A percentile compares a stretch with the other conserved stretches of the same genome.
Evolutionary conservation across 257 asterid species (phyloP).

Genomic region (Ajuga chamaepitys): DNA sequence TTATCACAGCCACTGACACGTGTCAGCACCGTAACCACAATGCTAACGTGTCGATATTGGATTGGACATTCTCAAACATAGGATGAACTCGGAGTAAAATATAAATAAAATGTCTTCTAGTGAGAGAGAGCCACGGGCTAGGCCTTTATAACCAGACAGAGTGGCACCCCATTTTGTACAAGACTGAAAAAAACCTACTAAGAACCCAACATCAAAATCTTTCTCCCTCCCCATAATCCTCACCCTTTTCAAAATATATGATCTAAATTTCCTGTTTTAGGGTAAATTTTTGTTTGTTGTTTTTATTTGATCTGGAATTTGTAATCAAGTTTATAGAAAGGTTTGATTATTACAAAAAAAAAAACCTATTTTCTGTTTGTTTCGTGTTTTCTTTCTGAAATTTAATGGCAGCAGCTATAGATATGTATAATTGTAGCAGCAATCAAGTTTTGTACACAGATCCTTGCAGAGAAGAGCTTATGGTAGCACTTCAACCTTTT

Average conservation of each 20-base stretch:
- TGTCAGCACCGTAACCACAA: not conserved
- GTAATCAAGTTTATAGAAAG: not conserved
- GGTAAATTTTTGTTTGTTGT: not conserved
- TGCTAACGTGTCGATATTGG: not conserved
- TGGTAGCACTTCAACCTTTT: constrained; percentile 82
- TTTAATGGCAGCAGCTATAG: constrained; percentile 58
- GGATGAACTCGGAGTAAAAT: not conserved
- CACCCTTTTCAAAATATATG: constrained; percentile 44
- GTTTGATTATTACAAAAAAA: constrained; percentile 10
- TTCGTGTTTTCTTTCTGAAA: not conserved
- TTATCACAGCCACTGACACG: not conserved
- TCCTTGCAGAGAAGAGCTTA: constrained; percentile 68
- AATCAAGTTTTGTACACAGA: constrained; percentile 34
- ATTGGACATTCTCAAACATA: not conserved
- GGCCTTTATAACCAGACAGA: constrained; percentile 28
- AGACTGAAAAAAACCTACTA: constrained; percentile 22
- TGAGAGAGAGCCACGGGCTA: constrained; percentile 2
- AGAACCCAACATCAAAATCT: not conserved
- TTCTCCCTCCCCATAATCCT: constrained; percentile 54
- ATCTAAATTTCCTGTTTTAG: constrained; percentile 10
- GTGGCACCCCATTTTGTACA: constrained; percentile 10
- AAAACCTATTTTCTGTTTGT: constrained; percentile 9
- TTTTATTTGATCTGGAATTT: constrained; percentile 11
- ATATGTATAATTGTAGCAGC: constrained; percentile 27
- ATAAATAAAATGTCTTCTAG: not conserved